Percentiles rank a stretch among this genome's conserved stretches.
These are phyloP conservation scores for Limtongia smithiae DNA, from an alignment of 805 yeast genomes.

Conservation along the genomic window DNA sequence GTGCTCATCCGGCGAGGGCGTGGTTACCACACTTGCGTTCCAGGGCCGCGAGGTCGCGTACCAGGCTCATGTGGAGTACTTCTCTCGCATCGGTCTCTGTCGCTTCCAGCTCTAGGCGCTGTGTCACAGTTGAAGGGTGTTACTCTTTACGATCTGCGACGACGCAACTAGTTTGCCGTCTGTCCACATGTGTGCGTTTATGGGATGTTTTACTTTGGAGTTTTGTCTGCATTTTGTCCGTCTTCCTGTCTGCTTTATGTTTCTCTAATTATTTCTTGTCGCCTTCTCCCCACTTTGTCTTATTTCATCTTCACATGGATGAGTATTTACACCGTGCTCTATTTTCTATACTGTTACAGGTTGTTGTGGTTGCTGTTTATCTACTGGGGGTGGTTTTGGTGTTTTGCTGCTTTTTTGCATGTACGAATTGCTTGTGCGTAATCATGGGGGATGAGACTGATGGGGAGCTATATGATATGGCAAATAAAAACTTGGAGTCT, in stretches of 20 bases:
- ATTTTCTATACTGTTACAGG: not conserved
- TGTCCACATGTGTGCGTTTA: not conserved
- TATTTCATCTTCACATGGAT: not conserved
- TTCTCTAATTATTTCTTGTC: not conserved
- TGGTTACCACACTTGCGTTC: conserved; percentile 16
- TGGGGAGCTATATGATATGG: no score
- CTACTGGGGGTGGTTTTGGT: no score
- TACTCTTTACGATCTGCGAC: no score
- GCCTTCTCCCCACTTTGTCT: not conserved
- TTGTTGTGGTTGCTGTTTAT: not conserved
- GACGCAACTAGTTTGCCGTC: no score
- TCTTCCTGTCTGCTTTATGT: not conserved
- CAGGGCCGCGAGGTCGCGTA: conserved; percentile 17
- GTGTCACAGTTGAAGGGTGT: no score
- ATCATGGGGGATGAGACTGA: no score
- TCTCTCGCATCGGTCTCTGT: conserved; percentile 25
- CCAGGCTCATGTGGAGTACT: conserved; percentile 28
- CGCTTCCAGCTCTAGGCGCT: conserved; percentile 20
- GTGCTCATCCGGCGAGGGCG: conserved; percentile 29
- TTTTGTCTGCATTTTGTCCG: not conserved
- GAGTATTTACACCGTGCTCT: not conserved
- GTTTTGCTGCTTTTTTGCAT: not conserved
- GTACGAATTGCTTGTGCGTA: no score
- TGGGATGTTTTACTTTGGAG: not conserved
- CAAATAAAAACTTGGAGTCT: no score